Base-by-base conservation (phyloP, 2,329 filamentous ascomycete species). In the Neocatenulostroma microsporum region DNA sequence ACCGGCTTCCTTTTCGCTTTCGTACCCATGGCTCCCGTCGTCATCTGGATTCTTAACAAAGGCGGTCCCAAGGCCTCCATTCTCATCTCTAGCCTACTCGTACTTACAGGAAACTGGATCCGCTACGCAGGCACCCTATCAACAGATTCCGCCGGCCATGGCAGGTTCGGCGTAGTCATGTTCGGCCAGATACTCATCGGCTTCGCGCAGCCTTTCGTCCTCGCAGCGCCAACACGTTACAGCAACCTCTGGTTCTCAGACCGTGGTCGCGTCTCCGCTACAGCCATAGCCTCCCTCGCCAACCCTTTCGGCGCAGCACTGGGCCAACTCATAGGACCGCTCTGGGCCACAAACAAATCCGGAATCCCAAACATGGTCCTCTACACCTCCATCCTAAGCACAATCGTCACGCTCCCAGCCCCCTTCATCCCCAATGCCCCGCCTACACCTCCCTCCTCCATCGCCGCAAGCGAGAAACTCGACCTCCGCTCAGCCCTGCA, bases 211-310 rank as follows among this genome's bases (percentile, higher is more conserved):
- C 88, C 91, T 0, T 96, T 96, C 59, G 85, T 94, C 10, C 75
- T 96, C 9, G 79, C 82, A 5, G 86, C 89, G 0, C 89, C 91
- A 1, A 89, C 91, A 0, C 72, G 85, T 44, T 98, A 94, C 62
- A 91, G 84, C 37, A 88, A 95, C 57, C 68, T 94, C 42, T 96
- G 91, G 91, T 96, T 96, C 63, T 88, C 85, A 2, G 80, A 83
- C 51, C 67, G 70, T 9, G 89, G 88, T 6, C 77, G 91, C 37
- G 84, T 94, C 10, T 81, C 82, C 36, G 89, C 89, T 13, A 96
- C 89, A 1, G 91, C 89, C 1, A 55, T 94, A 23, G 80, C 82
- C 15, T 88, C 80, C 42, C 64, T 96, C 40, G 85, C 89, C 3
- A 96, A 95, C 60, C 89, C 89, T 0, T 73, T 96, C 34, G 89